phyloP scores from a whole-genome alignment of 2,329 filamentous ascomycete genomes.

The Sarocladium oryzae region DNA sequence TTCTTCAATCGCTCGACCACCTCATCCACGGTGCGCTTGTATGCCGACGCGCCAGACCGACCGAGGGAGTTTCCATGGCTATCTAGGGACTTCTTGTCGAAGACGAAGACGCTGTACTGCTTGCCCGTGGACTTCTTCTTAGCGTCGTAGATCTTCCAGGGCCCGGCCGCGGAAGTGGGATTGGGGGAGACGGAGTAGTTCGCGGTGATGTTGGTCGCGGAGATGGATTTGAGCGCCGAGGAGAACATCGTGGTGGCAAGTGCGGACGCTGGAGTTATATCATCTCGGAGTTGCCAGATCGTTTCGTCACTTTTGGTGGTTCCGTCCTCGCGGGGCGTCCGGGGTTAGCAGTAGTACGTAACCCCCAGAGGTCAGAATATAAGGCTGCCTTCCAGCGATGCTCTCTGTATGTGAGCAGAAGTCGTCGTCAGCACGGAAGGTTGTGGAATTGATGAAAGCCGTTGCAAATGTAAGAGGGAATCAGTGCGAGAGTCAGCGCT shows the following conservation, averaged over 20 bases:
- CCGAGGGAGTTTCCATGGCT: constrained; percentile 35
- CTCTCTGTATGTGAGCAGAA: not conserved
- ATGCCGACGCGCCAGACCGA: constrained; percentile 47
- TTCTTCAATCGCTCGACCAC: constrained; percentile 86
- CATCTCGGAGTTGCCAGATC: constrained; percentile 2
- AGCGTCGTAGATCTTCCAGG: constrained; percentile 96
- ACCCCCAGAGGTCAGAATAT: not conserved
- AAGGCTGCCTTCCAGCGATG: not conserved
- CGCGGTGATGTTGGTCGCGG: constrained; percentile 79
- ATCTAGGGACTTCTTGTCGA: constrained; percentile 83
- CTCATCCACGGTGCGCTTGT: constrained; percentile 81
- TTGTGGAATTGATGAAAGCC: too few species aligned
- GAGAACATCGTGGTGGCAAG: constrained; percentile 73
- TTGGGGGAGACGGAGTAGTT: constrained; percentile 80
- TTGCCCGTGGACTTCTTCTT: constrained; percentile 95
- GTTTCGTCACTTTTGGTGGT: not conserved
- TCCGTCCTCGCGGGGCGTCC: not conserved
- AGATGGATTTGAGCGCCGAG: constrained; percentile 87
- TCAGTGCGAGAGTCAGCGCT: not conserved
- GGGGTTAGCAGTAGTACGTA: not conserved
- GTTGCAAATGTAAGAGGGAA: too few species aligned
- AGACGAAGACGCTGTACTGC: constrained; percentile 84
- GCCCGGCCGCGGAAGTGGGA: constrained; percentile 73
- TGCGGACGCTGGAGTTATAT: constrained; percentile 9
- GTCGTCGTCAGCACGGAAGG: too few species aligned